Base-by-base conservation (phyloP, 257 asterid species). In the Ilex asprella region DNA sequence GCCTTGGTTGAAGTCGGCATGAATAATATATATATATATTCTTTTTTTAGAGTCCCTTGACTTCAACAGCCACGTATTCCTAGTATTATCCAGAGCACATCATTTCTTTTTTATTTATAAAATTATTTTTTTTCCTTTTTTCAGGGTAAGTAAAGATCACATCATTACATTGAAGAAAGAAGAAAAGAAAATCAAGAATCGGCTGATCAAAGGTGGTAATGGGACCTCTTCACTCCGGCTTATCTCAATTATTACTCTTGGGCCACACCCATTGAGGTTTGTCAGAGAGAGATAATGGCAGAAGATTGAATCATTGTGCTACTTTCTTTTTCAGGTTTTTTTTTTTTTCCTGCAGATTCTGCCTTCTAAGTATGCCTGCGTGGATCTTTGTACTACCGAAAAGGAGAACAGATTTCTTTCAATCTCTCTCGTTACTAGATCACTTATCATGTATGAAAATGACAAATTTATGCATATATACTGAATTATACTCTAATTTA, bases 201-300 rank as follows among this genome's bases (percentile, higher is more conserved):
- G 27, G 27, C n/a, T 49, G 16, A 56, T 59, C 39, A 39, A 69
- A 60, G 69, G 30, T 51, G 69, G 30, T 51, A 52, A 31, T 51
- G 63, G 31, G 30, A 39, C 65, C 12, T 60, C 60, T 53, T 65
- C 51, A 31, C 58, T 73, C 7, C 61, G 69, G 67, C 70, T 30
- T 30, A 66, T 62, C 27, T 21, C 63, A 64, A 75, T 75, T 7
- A 76, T 73, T 73, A 39, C 21, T 60, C 58, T 51, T 76, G 84
- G 92, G 82, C 67, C 94, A 81, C 79, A 70, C 53, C 82, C 84
- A 80, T 69, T 50, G 57, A 64, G 41, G 57, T 50, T 68, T 81
- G 86, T 68, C 77, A 78, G 0, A 72, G 70, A 63, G 63, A 69
- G 61, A 72, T 47, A 59, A 71, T 70, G 51, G 67, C 56, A 47